Base-by-base conservation (phyloP, 768 basidiomycete genomes). In the Kwoniella sp. region DNA sequence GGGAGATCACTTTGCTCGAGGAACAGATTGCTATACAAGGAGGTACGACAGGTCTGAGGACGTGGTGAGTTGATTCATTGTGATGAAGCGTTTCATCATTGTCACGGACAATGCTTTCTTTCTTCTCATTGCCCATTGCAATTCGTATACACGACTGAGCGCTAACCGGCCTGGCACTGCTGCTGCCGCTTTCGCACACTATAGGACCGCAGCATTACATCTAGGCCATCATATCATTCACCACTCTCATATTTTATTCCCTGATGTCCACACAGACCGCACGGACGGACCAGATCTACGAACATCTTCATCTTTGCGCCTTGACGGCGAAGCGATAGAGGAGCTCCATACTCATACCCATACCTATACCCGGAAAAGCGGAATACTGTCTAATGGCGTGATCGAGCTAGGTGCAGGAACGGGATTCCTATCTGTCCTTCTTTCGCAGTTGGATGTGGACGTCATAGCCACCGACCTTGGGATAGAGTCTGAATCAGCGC, bases 11-110 rank as follows among this genome's bases (percentile, higher is more conserved):
- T 9, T 60, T 79, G n/a, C 56, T 79, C 13, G 78, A 79, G 55
- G 78, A 78, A 25, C 77, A 76, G 53, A 69, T 71, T 7, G 74
- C 73, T 8, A 70, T 79, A 24, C 75, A 78, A 60, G 74, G 69
- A 27, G 78, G 78, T 22, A 77, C 77, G 17, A 79, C 78, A 0
- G 78, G 78, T n/a, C 58, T 79, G 48, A 33, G 78, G 21, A 79
- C 78, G 19, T 79, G 78, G 78, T 73, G 22, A 36, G 67, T 70
- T 19, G 33, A n/a, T n/a, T n/a, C n/a, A n/a, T n/a, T n/a, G n/a
- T n/a, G n/a, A n/a, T n/a, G n/a, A n/a, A n/a, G n/a, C n/a, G n/a
- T n/a, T n/a, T n/a, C n/a, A n/a, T n/a, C 33, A 33, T 33, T 33
- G 6, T 33, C 33, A 33, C 33, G n/a, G n/a, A n/a, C n/a, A n/a